Evolutionary conservation across 352 stramenopile species (phyloP), one percentile per base, ranked within the genome.

Genomic region (Phytopythium chamaehyphon): DNA sequence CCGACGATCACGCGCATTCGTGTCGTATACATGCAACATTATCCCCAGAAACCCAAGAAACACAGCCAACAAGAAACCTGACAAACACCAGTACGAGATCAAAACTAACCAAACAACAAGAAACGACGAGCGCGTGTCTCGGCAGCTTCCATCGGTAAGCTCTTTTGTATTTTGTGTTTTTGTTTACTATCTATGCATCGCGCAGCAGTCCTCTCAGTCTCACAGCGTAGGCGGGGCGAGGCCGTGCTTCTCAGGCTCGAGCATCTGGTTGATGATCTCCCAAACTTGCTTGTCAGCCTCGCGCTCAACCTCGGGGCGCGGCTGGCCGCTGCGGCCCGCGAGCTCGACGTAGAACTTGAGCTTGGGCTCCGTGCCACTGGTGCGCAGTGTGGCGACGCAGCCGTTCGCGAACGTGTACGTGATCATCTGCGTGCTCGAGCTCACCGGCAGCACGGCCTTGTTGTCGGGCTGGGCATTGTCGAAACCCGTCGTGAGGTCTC

Each of bases 291-390:
- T 72, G 18, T 48, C 59, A 22, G 92, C 59, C 31, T 83, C 74
- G 4, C 55, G 47, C 9, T 62, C 69, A 11, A 92, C 76, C 24
- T 90, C 77, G 21, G 71, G 68, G 19, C 78, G 81, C 40, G 68
- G 73, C 61, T 90, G 72, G 16, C 83, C 79, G 19, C 85, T 68
- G 24, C 73, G 61, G 19, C 82, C 85, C 21, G 81, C 79, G 12
- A 92, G 68, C 76, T 99, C 97, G 35, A 98, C 88, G 66, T 99
- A 99, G 65, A 98, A 99, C 74, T 99, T 99, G 55, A 99, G 96
- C 73, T 99, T 99, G 19, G 97, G 97, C 68, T 99, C 97, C 12
- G 97, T 99, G 18, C 97, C 97, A 65, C 94, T 98, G 33, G 95
- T 98, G 56, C 96, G 89, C 51, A 99, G 86, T 48, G 97, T 98